Base-by-base conservation (phyloP, 257 asterid species). In the Fraxinus excelsior region DNA sequence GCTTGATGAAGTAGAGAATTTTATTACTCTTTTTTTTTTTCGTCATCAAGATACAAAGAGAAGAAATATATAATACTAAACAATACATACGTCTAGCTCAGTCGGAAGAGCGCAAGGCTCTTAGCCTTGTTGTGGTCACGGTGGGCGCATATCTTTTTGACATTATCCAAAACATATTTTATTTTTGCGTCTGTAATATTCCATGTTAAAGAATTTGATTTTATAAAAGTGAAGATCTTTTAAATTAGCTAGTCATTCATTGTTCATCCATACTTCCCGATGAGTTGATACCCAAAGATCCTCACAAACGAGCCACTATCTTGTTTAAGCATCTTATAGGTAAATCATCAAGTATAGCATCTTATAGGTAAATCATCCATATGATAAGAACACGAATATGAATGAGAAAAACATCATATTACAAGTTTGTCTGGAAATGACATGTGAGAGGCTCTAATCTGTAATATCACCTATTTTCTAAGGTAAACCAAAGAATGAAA, bases 191-290 rank as follows among this genome's bases (percentile, higher is more conserved):
- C 26, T n/a, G 1, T 53, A 53, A 5, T 19, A 18, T 53, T 19
- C 9, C 8, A 51, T 19, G 60, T 51, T 19, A 25, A 19, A 51
- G 25, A 18, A 51, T 1, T 14, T 51, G 7, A 4, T 49, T 1
- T 14, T 12, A 67, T n/a, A 31, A 11, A 67, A 11, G 35, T 13
- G 3, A 29, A 67, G 16, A 34, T 3, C 8, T 8, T 12, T 8
- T 9, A 26, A 12, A 31, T 9, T 34, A 34, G 9, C 13, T 14
- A 23, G 68, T 72, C 26, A 85, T 74, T 80, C 76, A 42, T 84
- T 75, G 60, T 79, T 82, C 80, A 64, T 75, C 96, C 97, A 94
- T 34, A 88, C 87, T 68, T 90, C 86, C 7, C 84, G 26, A 91
- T 90, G 67, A 94, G 97, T 82, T 79, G 88, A 84, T 93, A 91